Percentiles rank a stretch among this genome's conserved stretches.
Conservation (phyloP, 2,329 filamentous ascomycete genomes). For the Pestalotiopsis sp. region DNA sequence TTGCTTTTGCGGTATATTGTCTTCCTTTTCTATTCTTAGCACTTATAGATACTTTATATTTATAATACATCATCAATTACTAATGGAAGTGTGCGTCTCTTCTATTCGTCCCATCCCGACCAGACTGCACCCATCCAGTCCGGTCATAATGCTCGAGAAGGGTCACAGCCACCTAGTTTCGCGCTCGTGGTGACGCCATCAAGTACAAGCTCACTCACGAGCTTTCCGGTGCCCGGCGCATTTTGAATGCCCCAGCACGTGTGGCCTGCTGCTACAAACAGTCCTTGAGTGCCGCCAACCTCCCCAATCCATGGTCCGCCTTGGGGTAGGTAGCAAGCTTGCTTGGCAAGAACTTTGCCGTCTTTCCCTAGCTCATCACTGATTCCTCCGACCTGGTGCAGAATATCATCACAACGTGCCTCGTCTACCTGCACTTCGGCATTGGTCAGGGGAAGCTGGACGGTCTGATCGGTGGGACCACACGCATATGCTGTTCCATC, state of each 20-base stretch:
- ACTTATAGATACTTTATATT: background rate
- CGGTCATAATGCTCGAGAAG: conserved; percentile 43
- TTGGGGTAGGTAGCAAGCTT: conserved; percentile 78
- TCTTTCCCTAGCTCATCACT: conserved; percentile 56
- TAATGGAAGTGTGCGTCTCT: background rate
- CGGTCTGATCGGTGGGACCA: conserved; percentile 64
- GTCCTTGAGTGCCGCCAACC: conserved; percentile 61
- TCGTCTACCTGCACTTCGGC: conserved; percentile 69
- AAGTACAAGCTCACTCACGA: conserved; percentile 67
- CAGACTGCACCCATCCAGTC: conserved; percentile 20
- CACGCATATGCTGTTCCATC: conserved; percentile 78
- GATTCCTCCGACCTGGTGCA: conserved; percentile 62
- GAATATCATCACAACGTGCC: conserved; percentile 68
- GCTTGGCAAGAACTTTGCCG: conserved; percentile 61
- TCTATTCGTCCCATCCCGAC: background rate
- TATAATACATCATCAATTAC: background rate
- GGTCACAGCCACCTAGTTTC: conserved; percentile 57
- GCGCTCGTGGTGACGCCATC: conserved; percentile 63
- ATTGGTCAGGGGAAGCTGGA: conserved; percentile 63
- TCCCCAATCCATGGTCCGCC: conserved; percentile 71
- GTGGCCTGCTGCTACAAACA: conserved; percentile 73
- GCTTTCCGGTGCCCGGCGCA: conserved; percentile 70
- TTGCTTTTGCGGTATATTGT: background rate
- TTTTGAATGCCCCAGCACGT: conserved; percentile 87
- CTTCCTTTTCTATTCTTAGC: background rate